Conservation (phyloP, 306 rosid genomes). For the Malus fusca region DNA sequence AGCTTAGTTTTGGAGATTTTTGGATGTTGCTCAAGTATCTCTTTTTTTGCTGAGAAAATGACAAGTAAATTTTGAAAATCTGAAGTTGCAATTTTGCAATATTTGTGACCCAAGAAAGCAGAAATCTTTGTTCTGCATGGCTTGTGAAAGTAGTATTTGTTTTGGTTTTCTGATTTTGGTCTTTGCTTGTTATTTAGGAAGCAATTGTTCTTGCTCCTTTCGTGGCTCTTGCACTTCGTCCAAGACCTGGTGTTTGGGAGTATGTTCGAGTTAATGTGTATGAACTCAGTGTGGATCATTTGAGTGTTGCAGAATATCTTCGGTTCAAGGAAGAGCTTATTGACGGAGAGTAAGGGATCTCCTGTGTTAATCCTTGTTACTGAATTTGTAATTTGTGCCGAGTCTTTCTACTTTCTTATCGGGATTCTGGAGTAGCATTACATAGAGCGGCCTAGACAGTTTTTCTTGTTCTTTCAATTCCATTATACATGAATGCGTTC, state of each 20-base stretch:
- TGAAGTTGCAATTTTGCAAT: not conserved
- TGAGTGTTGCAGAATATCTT: conserved; percentile 67
- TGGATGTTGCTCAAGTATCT: not conserved
- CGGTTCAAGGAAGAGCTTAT: conserved; percentile 64
- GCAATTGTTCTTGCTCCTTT: conserved; percentile 74
- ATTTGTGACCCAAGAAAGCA: not conserved
- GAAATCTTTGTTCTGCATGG: not conserved
- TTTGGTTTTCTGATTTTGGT: not conserved
- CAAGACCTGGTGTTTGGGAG: conserved; percentile 79
- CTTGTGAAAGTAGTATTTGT: not conserved
- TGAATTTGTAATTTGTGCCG: not conserved
- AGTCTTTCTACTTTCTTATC: conserved; percentile 6
- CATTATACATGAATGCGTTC: not conserved
- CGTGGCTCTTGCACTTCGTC: conserved; percentile 71
- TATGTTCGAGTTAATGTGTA: conserved; percentile 64
- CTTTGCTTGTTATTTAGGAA: conserved; percentile 30
- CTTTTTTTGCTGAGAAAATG: not conserved
- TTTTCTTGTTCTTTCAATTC: not conserved
- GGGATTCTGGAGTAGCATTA: not conserved
- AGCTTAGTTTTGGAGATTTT: too few species aligned
- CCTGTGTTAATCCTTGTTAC: conserved; percentile 4
- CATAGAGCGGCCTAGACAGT: not conserved
- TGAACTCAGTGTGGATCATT: conserved; percentile 70
- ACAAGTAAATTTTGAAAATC: not conserved
- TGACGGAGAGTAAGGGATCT: conserved; percentile 43